A percentile compares a stretch with the other conserved stretches of the same genome.
These are phyloP conservation scores for Komagataella ulmi DNA, from an alignment of 805 yeast genomes.

Conservation along the genomic window DNA sequence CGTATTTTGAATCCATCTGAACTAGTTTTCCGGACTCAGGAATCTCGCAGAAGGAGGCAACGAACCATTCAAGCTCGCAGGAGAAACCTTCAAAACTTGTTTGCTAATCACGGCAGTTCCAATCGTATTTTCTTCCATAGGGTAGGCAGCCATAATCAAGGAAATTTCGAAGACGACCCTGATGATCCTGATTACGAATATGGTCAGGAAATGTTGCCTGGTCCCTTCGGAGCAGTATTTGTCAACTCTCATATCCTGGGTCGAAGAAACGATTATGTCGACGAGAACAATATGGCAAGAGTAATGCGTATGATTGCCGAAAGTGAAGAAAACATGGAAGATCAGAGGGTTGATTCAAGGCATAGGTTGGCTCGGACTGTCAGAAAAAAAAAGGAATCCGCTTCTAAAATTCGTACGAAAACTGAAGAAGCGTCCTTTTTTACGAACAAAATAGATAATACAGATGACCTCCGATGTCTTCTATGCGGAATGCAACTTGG, in stretches of 20 bases:
- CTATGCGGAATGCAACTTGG: constrained; percentile 68
- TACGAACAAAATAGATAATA: constrained; percentile 16
- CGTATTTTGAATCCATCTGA: background rate
- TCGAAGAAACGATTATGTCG: background rate
- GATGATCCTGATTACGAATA: constrained; percentile 1
- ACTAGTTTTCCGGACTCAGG: background rate
- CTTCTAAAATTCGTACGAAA: constrained; percentile 6
- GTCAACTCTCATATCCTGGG: background rate
- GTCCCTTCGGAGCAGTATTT: background rate
- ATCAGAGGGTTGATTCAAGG: constrained; percentile 10
- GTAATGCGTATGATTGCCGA: constrained; percentile 15
- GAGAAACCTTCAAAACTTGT: background rate
- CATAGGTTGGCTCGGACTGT: constrained; percentile 10
- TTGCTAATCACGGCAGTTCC: background rate
- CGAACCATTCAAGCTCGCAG: background rate
- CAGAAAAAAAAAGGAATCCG: constrained; percentile 6
- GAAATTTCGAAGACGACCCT: background rate
- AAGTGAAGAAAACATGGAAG: constrained; percentile 16
- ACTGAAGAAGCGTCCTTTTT: constrained; percentile 4
- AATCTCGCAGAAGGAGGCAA: background rate
- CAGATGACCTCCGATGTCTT: constrained; percentile 37
- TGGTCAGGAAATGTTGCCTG: background rate
- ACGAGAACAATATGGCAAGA: constrained; percentile 13
- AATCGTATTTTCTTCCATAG: background rate
- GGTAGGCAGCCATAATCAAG: background rate